These are phyloP conservation scores for Kwoniella dejecticola DNA, from an alignment of 768 basidiomycete species.

Conservation along the genomic window DNA sequence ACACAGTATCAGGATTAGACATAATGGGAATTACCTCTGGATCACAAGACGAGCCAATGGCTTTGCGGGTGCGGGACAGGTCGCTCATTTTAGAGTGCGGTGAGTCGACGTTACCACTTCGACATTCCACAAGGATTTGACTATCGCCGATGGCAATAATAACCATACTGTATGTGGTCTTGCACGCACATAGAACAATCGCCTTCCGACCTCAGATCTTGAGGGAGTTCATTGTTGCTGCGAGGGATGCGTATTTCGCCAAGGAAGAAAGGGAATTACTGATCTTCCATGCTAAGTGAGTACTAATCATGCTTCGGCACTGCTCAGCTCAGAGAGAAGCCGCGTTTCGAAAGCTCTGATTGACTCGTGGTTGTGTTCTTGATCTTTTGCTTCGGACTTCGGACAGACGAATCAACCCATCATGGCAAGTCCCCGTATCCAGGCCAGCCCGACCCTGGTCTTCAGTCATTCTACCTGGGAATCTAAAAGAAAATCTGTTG, in stretches of 20 bases:
- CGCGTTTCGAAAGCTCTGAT: no score
- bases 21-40: constrained; percentile 34
- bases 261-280: constrained; percentile 33
- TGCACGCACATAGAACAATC: constrained; percentile 8
- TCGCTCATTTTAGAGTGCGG: constrained; percentile 11
- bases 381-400: no score
- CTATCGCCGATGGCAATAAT: no score
- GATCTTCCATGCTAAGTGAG: constrained; percentile 36
- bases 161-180: background rate
- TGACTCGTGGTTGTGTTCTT: no score
- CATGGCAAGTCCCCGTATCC: constrained; percentile 35
- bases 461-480: constrained; percentile 44
- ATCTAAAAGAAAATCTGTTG: constrained; percentile 41
- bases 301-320: no score
- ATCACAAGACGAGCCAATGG: constrained; percentile 6
- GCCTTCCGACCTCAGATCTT: constrained; percentile 10
- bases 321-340: no score
- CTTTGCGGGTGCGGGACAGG: constrained; percentile 10
- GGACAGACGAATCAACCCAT: constrained; percentile 18
- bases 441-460: constrained; percentile 41
- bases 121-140: no score
- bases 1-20: constrained; percentile 19
- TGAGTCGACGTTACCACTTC: constrained; percentile 1
- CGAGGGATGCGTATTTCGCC: constrained; percentile 24
- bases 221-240: constrained; percentile 25